phyloP scores from a whole-genome alignment of 768 basidiomycete genomes.

The Pleurotus eryngii region DNA sequence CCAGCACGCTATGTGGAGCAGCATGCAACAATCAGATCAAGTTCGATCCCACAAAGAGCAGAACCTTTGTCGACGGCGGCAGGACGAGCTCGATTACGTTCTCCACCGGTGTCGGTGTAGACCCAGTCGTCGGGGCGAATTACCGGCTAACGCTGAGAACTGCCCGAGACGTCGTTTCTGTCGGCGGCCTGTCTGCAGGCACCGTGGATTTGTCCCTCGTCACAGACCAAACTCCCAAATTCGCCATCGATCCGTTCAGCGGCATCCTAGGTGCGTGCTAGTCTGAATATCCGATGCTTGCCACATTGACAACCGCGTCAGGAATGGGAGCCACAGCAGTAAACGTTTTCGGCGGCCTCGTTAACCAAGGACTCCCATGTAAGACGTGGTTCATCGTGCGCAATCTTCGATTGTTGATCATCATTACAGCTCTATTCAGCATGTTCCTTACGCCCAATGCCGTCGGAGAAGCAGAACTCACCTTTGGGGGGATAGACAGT shows the following conservation, averaged over 20 bases:
- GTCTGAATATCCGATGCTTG: not conserved
- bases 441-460: constrained; percentile 45
- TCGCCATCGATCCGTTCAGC: constrained; percentile 53
- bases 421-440: constrained; percentile 42
- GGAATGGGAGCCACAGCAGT: constrained; percentile 49
- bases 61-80: constrained; percentile 46
- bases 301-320: constrained; percentile 14
- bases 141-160: constrained; percentile 44
- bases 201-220: constrained; percentile 45
- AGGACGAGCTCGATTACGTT: constrained; percentile 45
- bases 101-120: constrained; percentile 51
- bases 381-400: constrained; percentile 10
- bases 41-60: constrained; percentile 46
- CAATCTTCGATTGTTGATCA: too few relatives aligned
- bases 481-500: constrained; percentile 49
- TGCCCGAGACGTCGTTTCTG: constrained; percentile 45
- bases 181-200: constrained; percentile 40
- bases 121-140: constrained; percentile 46
- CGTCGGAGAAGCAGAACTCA: constrained; percentile 49
- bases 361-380: constrained; percentile 49
- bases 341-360: constrained; percentile 48
- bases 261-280: constrained; percentile 45
- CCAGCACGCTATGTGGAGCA: constrained; percentile 44
- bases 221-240: constrained; percentile 49
- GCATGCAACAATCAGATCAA: constrained; percentile 41